Base-by-base conservation (phyloP, 2,329 filamentous ascomycete species). In the Lasiodiplodia citricola region DNA sequence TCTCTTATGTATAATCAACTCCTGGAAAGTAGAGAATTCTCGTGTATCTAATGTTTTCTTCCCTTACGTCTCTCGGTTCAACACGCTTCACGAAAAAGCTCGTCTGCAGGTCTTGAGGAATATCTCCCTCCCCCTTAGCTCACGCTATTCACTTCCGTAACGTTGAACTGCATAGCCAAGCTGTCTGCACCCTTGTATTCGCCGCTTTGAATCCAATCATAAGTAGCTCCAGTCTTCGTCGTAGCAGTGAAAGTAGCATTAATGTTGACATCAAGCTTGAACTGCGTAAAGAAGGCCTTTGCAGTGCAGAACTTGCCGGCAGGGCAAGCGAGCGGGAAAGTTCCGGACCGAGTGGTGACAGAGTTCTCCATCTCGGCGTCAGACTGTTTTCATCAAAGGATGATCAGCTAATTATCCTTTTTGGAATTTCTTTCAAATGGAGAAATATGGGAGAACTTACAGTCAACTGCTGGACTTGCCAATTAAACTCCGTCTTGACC, bases 111-210 rank as follows among this genome's bases (percentile, higher is more conserved):
- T 3, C 2, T 31, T 31, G 31, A 31, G 6, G 31, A 5, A 14
- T 31, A 31, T 25, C 2, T 7, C 31, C 13, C 2, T 5, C 5
- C 2, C 28, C 25, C 6, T 57, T 38, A 57, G n/a, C 55, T 38
- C 21, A 57, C 10, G 8, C 13, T 57, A 11, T 57, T 57, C 8
- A 57, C 55, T n/a, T 57, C 55, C 16, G 55, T 57, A 4, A 57
- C 55, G n/a, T 57, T 57, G 18, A 57, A 57, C n/a, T 57, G 55
- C 55, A 57, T 57, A 5, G 55, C 31, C n/a, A 57, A 38, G 35
- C 55, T 57, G 25, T 57, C 55, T 18, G 55, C 55, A 0, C 55
- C 55, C 10, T 57, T 57, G 31, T 57, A 57, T 21, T 57, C 16
- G 18, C 55, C 55, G 0, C 16, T 13, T 35, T 57, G 55, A 1